Conservation (phyloP, 352 stramenopile genomes). For the Phytophthora tubulina region DNA sequence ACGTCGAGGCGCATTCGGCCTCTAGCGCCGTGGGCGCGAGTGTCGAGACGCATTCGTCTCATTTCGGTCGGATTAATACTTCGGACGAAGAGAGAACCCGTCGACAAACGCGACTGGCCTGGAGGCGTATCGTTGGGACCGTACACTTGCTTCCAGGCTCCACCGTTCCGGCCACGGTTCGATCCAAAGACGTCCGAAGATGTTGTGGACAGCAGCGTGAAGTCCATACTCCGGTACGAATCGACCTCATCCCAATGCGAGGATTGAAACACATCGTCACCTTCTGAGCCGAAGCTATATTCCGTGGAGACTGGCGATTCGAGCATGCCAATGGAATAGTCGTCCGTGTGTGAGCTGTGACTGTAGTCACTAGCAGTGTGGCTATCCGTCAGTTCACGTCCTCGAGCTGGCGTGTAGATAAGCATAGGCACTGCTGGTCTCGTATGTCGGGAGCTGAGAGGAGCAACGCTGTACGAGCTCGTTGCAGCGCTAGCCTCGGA, state of each 20-base stretch:
- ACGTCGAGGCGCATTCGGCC: constrained; percentile 31
- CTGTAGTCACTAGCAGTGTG: constrained; percentile 31
- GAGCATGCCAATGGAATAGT: constrained; percentile 46
- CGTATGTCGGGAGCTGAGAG: constrained; percentile 34
- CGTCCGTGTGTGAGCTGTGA: constrained; percentile 38
- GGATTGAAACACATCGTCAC: constrained; percentile 31
- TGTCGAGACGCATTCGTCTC: constrained; percentile 35
- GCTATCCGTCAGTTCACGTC: constrained; percentile 19
- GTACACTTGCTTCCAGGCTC: constrained; percentile 41
- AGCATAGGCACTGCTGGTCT: constrained; percentile 26
- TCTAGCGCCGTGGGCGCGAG: constrained; percentile 18
- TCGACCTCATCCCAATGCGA: constrained; percentile 38
- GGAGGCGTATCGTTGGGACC: constrained; percentile 19
- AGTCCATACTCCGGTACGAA: constrained; percentile 42
- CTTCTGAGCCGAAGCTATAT: constrained; percentile 44
- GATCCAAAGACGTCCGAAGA: constrained; percentile 44
- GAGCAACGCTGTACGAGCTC: constrained; percentile 35
- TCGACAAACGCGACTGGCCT: constrained; percentile 18
- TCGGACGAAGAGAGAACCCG: constrained; percentile 36
- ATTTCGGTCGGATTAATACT: constrained; percentile 27
- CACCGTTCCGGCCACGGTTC: constrained; percentile 19
- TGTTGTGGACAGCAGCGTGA: constrained; percentile 38
- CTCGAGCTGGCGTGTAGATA: constrained; percentile 35
- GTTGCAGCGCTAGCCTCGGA: constrained; percentile 25
- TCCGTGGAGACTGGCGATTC: constrained; percentile 42